phyloP scores from a whole-genome alignment of 2,329 filamentous ascomycete genomes.

The Fusarium protoensiforme region DNA sequence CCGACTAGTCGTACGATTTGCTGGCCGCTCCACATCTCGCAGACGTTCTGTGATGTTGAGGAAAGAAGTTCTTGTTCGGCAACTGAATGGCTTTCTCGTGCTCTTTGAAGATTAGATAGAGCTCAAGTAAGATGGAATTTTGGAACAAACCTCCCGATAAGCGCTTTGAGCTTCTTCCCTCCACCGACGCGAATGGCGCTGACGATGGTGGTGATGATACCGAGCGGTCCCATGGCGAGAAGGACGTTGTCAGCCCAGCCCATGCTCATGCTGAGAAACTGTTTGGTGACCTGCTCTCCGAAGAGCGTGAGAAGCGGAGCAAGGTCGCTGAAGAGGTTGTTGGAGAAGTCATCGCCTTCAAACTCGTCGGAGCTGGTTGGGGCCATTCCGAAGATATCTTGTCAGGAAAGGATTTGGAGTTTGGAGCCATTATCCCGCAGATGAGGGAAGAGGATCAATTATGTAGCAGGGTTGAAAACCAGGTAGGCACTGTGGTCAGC shows the following conservation, averaged over 20 bases:
- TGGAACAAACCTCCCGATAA: conserved; percentile 51
- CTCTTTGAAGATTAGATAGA: not conserved
- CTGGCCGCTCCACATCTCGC: not conserved
- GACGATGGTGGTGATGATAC: conserved; percentile 56
- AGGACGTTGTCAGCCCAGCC: conserved; percentile 56
- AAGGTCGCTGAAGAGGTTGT: not conserved
- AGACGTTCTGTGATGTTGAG: not conserved
- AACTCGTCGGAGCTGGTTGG: not conserved
- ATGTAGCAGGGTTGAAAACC: too few species aligned
- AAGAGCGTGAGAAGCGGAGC: conserved; percentile 44
- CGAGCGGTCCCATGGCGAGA: conserved; percentile 58
- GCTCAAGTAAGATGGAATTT: not conserved
- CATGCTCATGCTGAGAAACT: conserved; percentile 55
- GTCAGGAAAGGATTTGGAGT: not conserved
- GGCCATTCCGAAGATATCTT: not conserved
- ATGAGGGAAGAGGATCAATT: not conserved
- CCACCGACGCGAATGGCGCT: conserved; percentile 59
- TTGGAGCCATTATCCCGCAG: not conserved
- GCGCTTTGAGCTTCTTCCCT: conserved; percentile 52
- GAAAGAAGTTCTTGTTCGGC: not conserved
- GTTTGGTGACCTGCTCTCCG: conserved; percentile 59
- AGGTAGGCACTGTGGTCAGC: too few species aligned
- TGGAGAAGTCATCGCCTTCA: not conserved
- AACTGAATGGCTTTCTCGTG: not conserved
- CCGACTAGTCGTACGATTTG: not conserved